phyloP scores from a whole-genome alignment of 352 stramenopile species.

The Aphanomyces stellatus region DNA sequence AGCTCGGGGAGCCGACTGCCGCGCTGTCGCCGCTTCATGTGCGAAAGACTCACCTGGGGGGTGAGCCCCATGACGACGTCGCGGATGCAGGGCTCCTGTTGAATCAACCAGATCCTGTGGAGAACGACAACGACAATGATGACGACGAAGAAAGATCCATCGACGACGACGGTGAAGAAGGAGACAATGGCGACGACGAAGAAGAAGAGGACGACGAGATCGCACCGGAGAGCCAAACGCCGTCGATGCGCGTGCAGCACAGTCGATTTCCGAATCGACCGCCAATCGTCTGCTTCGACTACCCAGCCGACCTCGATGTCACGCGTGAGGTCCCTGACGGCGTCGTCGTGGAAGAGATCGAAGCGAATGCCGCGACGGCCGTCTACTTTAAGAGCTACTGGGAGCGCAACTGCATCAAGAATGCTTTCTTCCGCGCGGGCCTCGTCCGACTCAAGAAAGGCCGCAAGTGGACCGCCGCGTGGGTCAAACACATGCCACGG shows the following conservation, averaged over 20 bases:
- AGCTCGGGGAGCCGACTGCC: no score
- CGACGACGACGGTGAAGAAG: slow-evolving; percentile 25
- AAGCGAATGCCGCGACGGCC: slow-evolving; percentile 25
- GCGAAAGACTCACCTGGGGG: no score
- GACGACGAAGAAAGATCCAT: slow-evolving; percentile 8
- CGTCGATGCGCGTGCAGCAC: slow-evolving; percentile 42
- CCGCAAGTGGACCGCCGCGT: slow-evolving; percentile 49
- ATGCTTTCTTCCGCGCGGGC: slow-evolving; percentile 72
- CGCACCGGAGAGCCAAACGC: neutral
- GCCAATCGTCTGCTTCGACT: slow-evolving; percentile 85
- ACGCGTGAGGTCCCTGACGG: slow-evolving; percentile 32
- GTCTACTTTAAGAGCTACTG: slow-evolving; percentile 82
- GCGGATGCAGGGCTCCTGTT: neutral
- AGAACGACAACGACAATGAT: slow-evolving; percentile 25
- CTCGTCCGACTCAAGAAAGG: slow-evolving; percentile 40
- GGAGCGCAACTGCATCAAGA: slow-evolving; percentile 91
- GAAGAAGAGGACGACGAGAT: slow-evolving; percentile 31
- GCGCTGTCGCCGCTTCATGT: no score
- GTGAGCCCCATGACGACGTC: neutral
- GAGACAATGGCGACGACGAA: slow-evolving; percentile 42
- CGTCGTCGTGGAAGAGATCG: slow-evolving; percentile 31
- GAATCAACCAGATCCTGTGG: slow-evolving; percentile 24
- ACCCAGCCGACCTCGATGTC: slow-evolving; percentile 57
- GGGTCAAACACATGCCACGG: slow-evolving; percentile 61
- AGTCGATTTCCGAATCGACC: slow-evolving; percentile 38